Base-by-base conservation (phyloP, 176 grass and related monocot genomes). In the Rhynchospora pubera region DNA sequence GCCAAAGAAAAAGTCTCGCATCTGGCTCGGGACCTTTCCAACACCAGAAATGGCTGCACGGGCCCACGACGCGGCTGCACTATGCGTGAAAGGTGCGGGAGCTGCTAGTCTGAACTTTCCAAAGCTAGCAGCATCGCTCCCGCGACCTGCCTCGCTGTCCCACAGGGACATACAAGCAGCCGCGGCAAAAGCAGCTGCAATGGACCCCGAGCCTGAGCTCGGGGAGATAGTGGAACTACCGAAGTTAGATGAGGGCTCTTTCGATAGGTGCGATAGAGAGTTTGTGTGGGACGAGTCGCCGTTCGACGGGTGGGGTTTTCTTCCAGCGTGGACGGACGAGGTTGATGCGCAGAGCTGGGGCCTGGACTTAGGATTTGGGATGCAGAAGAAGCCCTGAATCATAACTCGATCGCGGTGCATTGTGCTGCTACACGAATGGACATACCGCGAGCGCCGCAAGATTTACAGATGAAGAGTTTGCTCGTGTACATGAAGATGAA, bases 1-100 rank as follows among this genome's bases (percentile, higher is more conserved):
- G 91, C 93, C 93, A 15, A 89, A 89, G 24, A 97, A 97, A 80
- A 97, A 97, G 82, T 97, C 93, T 4, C 93, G 93, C 57, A 97
- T 97, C 85, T 97, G 93, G 93, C 91, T 97, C 6, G 93, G 93
- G 53, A 97, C 93, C 4, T 97, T 97, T 85, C 87, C 89, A 3
- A 91, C 89, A 23, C 79, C 93, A 0, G 93, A 97, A 88, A 97
- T 97, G 93, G 93, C 93, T 1, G 93, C 93, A 45, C 89, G 91
- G 30, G 93, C 93, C 6, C 93, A 93, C 64, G 93, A 97, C 71
- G 93, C 89, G 1, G 93, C 93, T 1, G 91, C 90, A 84, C 83
- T 97, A 4, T 84, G 87, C 23, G 83, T 97, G 57, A 92, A 97
- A 83, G 90, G 88, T 61, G 83, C 88, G 15, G 39, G 58, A 5